phyloP scores from a whole-genome alignment of 2,329 filamentous ascomycete species.

The Penicillium expansum region DNA sequence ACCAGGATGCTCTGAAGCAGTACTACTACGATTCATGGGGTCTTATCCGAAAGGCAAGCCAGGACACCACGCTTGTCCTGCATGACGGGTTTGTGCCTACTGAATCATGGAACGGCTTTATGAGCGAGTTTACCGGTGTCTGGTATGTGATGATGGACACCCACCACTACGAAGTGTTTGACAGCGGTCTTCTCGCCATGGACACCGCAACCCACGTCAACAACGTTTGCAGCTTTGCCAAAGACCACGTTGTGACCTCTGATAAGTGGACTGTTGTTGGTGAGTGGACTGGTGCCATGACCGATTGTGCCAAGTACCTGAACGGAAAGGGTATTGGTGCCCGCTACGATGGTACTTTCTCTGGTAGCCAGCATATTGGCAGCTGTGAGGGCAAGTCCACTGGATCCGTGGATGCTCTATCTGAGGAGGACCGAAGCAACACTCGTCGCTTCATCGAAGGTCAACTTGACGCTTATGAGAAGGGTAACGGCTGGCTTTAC shows the following conservation, averaged over 20 bases:
- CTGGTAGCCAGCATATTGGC: slow-evolving; percentile 50
- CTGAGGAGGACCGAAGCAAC: slow-evolving; percentile 35
- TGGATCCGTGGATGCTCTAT: slow-evolving; percentile 47
- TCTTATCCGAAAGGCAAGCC: slow-evolving; percentile 45
- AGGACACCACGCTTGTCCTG: slow-evolving; percentile 54
- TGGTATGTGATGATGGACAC: slow-evolving; percentile 61
- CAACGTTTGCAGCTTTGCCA: slow-evolving; percentile 55
- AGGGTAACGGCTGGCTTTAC: slow-evolving; percentile 47
- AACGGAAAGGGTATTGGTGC: slow-evolving; percentile 60
- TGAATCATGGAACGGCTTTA: slow-evolving; percentile 60
- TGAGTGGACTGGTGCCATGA: slow-evolving; percentile 68
- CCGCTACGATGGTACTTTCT: slow-evolving; percentile 56
- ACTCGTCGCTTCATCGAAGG: slow-evolving; percentile 47
- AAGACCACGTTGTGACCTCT: slow-evolving; percentile 47
- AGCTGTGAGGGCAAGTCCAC: slow-evolving; percentile 53
- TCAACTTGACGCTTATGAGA: slow-evolving; percentile 47
- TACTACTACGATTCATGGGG: slow-evolving; percentile 57
- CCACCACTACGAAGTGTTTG: slow-evolving; percentile 55
- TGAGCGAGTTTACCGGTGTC: slow-evolving; percentile 47
- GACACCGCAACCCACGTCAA: slow-evolving; percentile 54
- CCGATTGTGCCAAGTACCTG: slow-evolving; percentile 54
- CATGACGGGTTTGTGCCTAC: slow-evolving; percentile 49
- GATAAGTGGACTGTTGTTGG: slow-evolving; percentile 68
- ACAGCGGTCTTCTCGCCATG: slow-evolving; percentile 34
- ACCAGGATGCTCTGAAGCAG: slow-evolving; percentile 47